Evolutionary conservation across 306 rosid genomes (phyloP).

Genomic region (Abrus pulchellus): DNA sequence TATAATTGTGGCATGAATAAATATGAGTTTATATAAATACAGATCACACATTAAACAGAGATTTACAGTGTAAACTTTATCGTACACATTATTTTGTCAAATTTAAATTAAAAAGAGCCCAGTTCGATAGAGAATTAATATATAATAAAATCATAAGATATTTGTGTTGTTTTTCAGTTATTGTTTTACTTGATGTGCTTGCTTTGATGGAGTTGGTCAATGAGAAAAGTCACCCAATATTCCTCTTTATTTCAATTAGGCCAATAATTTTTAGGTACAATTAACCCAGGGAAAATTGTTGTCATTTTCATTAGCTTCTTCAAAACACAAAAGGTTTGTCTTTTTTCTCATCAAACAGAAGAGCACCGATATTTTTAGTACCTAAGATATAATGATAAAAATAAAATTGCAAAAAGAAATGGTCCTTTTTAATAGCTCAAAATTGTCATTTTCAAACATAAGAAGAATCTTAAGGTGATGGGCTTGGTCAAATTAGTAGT

Average conservation of each 20-base stretch:
- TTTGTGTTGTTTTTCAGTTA: neutral
- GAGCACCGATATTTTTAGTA: neutral
- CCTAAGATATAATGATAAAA: neutral
- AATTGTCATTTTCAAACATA: slow-evolving; percentile 17
- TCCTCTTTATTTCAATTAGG: neutral
- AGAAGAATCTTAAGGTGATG: slow-evolving; percentile 40
- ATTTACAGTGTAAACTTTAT: neutral
- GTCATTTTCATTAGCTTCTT: slow-evolving; percentile 21
- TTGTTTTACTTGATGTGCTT: neutral
- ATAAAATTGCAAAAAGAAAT: neutral
- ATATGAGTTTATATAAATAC: neutral
- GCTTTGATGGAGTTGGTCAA: neutral
- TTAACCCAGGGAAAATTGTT: neutral
- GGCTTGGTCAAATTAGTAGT: slow-evolving; percentile 42
- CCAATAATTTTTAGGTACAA: neutral
- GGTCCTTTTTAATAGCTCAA: neutral
- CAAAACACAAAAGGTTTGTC: neutral
- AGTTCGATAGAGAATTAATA: neutral
- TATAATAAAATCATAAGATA: neutral
- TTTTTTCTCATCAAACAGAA: neutral
- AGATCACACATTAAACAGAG: neutral
- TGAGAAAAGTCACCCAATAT: slow-evolving; percentile 3
- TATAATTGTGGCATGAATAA: neutral
- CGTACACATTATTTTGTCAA: neutral
- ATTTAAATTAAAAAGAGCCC: neutral